A percentile compares a stretch with the other conserved stretches of the same genome.
phyloP scores from a whole-genome alignment of 208 protist genomes.

The Trypanosoma avium region DNA sequence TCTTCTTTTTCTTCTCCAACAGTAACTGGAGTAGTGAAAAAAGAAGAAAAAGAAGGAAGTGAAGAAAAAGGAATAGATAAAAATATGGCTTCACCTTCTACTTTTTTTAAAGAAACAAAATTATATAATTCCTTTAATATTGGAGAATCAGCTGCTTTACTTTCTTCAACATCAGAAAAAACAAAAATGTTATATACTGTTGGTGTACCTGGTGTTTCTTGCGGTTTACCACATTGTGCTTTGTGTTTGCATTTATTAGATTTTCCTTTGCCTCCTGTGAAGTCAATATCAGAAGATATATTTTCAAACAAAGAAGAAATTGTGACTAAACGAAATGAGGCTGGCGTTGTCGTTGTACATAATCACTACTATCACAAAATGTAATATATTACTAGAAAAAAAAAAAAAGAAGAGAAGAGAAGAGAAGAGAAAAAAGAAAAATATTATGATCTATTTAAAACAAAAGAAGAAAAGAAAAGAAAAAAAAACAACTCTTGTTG shows the following conservation, averaged over 20 bases:
- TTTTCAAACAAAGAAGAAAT: too few relatives aligned
- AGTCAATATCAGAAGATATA: neutral
- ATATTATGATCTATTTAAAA: too few relatives aligned
- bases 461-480: neutral
- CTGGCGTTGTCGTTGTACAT: conserved; percentile 23
- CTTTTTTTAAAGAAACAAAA: neutral
- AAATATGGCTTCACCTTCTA: neutral
- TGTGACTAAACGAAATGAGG: neutral
- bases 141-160: neutral
- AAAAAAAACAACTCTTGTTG: neutral
- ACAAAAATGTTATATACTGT: conserved; percentile 9
- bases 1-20: neutral
- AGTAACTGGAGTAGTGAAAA: neutral
- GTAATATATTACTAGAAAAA: neutral
- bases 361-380: conserved; percentile 26
- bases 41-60: neutral
- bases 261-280: neutral
- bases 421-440: neutral
- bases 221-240: conserved; percentile 25
- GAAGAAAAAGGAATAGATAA: neutral
- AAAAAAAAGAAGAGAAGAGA: neutral
- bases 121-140: neutral
- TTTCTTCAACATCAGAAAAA: neutral
- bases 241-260: conserved; percentile 1
- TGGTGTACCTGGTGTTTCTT: conserved; percentile 21